Base-by-base conservation (phyloP, 1,284 basidiomycete genomes). In the Rhodotorula sp. region DNA sequence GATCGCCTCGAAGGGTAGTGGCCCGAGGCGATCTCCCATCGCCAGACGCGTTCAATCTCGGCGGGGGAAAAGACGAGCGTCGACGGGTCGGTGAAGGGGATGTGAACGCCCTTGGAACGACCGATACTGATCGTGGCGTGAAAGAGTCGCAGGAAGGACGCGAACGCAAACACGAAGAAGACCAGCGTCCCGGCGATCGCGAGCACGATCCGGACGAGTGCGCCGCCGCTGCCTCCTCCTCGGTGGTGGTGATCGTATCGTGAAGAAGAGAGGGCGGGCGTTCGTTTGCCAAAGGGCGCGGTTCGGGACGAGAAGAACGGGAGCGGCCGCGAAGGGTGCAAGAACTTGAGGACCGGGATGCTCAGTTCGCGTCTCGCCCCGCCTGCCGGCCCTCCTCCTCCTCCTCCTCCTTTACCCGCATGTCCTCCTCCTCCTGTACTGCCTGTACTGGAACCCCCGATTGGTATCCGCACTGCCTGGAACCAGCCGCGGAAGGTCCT, bases 11-110 rank as follows among this genome's bases (percentile, higher is more conserved):
- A 92, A 2, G 94, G 93, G 82, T 93, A 93, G 81, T 95, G 92
- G 1, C 94, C 94, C 76, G 91, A 90, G 57, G 86, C 83, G 67
- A 97, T 86, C 82, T 97, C 93, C 93, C 93, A 97, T 76, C 89
- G 85, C 93, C 93, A 97, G 81, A 97, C 90, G 77, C 88, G 86
- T 76, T 89, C 88, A 54, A 95, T 79, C 79, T 95, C 92, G 64
- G 89, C 88, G 62, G 86, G 84, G 57, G 85, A 85, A 74, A 90
- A 89, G 55, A 97, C 88, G 55, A 92, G 84, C 8, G 93, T 93
- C 61, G 88, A 84, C 12, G 89, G 86, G 72, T 90, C 88, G 59
- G 84, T 84, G 49, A 84, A 83, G 72, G 90, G 86, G n/a, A 87
- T 86, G 57, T 86, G 84, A 16, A 64, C 67, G 49, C 68, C 38